Evolutionary conservation across 169 alveolate species (phyloP).

Genomic region (Eimeria falciformis): DNA sequence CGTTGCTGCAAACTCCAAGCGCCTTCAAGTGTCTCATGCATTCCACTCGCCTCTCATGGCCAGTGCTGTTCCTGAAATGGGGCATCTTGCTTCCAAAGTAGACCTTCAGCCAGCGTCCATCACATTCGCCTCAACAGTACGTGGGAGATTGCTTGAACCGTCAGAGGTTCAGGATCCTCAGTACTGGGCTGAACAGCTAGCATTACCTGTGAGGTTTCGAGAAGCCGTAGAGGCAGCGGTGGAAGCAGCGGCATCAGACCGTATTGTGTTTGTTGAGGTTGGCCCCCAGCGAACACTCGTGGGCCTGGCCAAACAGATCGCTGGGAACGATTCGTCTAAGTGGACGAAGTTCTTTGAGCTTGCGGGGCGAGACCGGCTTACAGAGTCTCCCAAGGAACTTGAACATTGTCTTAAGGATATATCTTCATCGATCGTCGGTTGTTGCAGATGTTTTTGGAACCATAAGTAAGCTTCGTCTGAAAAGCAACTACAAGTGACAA

Average conservation of each 20-base stretch:
- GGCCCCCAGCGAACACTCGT: conserved; percentile 75
- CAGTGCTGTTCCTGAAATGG: conserved; percentile 57
- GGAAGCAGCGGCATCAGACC: background rate
- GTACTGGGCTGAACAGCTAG: conserved; percentile 81
- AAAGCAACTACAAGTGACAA: background rate
- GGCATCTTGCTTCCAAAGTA: conserved; percentile 2
- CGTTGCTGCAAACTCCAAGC: conserved; percentile 45
- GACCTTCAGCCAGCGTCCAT: conserved; percentile 20
- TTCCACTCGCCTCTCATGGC: conserved; percentile 72
- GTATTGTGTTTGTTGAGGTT: conserved; percentile 56
- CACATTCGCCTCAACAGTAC: conserved; percentile 42
- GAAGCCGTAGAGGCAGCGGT: conserved; percentile 74
- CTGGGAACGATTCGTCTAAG: background rate
- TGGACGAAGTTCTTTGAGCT: background rate
- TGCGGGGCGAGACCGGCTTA: conserved; percentile 26
- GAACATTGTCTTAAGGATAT: background rate
- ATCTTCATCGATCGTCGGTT: background rate
- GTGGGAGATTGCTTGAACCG: conserved; percentile 19
- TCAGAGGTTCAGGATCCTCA: conserved; percentile 21
- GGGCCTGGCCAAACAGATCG: conserved; percentile 44
- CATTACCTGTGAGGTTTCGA: conserved; percentile 80
- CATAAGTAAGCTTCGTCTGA: conserved; percentile 2
- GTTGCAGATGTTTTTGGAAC: conserved; percentile 4
- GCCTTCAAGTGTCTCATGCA: conserved; percentile 70
- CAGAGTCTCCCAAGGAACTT: background rate